Conservation (phyloP, 768 basidiomycete species). For the Lactifluus subvellereus region DNA sequence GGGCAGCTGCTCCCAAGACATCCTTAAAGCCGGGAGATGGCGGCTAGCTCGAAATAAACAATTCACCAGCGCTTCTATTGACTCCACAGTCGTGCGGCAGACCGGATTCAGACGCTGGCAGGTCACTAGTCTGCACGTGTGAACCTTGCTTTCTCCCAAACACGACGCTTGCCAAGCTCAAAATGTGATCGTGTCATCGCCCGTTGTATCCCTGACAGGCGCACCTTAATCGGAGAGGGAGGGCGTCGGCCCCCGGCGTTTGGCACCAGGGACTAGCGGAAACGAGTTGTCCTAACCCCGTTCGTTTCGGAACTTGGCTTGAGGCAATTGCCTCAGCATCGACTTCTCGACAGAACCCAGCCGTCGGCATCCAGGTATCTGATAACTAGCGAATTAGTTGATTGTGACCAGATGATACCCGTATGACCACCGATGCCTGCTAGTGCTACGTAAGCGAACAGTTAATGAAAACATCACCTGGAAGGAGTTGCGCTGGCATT, state of each 20-base stretch:
- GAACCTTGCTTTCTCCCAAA: constrained; percentile 9
- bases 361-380: neutral
- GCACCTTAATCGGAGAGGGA: neutral
- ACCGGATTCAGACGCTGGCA: neutral
- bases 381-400: constrained; percentile 1
- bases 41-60: constrained; percentile 10
- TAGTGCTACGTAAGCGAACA: constrained; percentile 2
- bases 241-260: neutral
- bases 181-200: neutral
- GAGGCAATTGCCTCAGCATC: constrained; percentile 4
- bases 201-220: neutral
- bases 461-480: neutral
- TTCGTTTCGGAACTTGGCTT: constrained; percentile 15
- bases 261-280: constrained; percentile 16
- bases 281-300: constrained; percentile 17
- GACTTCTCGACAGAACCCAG: constrained; percentile 9
- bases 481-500: constrained; percentile 1
- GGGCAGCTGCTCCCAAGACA: neutral
- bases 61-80: neutral
- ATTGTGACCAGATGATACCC: neutral
- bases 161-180: neutral
- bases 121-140: constrained; percentile 11
- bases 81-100: constrained; percentile 9
- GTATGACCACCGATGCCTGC: constrained; percentile 2
- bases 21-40: neutral